These are phyloP conservation scores for Amphicarpaea edgeworthii DNA, from an alignment of 306 rosid genomes.

Conservation along the genomic window DNA sequence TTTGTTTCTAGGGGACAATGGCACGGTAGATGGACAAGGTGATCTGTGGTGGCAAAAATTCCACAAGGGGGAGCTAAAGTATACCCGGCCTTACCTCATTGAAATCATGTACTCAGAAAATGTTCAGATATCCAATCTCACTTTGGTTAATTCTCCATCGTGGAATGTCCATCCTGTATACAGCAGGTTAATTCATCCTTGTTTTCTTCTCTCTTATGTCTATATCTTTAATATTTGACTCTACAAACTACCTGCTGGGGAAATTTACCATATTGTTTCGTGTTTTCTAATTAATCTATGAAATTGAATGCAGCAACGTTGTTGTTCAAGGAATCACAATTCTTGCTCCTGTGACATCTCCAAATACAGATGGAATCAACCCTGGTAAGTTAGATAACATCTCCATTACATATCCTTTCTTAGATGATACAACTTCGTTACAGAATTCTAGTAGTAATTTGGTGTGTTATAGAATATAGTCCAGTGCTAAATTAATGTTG, in stretches of 20 bases:
- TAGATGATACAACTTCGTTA: background rate
- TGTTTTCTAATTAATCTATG: conserved; percentile 40
- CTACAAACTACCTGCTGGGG: conserved; percentile 8
- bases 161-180: conserved; percentile 74
- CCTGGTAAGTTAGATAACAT: conserved; percentile 61
- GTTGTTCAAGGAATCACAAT: conserved; percentile 79
- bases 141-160: conserved; percentile 70
- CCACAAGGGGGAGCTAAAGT: conserved; percentile 55
- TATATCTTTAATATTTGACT: conserved; percentile 9
- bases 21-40: conserved; percentile 85
- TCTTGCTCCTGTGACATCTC: conserved; percentile 79
- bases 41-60: conserved; percentile 82
- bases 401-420: background rate
- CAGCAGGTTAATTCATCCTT: conserved; percentile 60
- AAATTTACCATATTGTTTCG: background rate
- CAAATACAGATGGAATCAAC: conserved; percentile 85
- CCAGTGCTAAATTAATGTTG: background rate
- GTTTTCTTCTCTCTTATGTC: conserved; percentile 21
- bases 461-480: background rate
- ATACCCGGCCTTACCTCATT: conserved; percentile 79
- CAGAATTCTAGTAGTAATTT: background rate
- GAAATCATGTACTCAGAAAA: conserved; percentile 68
- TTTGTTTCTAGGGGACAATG: conserved; percentile 66
- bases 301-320: conserved; percentile 65
- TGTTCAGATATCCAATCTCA: conserved; percentile 74